Base-by-base conservation (phyloP, 2,329 filamentous ascomycete species). In the Fusarium fracticaudum region DNA sequence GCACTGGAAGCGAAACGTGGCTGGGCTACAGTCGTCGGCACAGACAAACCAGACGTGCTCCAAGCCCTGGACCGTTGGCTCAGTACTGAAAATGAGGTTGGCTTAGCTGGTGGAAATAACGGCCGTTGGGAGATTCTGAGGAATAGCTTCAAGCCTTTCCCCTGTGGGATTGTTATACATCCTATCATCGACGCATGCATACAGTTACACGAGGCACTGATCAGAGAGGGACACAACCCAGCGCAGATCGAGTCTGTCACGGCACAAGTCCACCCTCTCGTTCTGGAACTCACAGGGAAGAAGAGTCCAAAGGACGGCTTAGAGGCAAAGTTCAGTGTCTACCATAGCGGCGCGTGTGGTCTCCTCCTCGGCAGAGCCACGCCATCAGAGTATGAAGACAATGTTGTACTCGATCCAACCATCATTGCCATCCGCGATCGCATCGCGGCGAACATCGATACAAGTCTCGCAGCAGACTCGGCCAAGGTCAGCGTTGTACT, bases 321-420 rank as follows among this genome's bases (percentile, higher is more conserved):
- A 6, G 63, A 65, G 24, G 58, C 58, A 15, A 65, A 63, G 33
- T 65, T 65, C 18, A 63, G 63, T n/a, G 63, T 63, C 18, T 65
- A 65, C 15, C 47, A 65, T 18, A 65, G 63, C 8, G 58, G 63
- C 1, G 63, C 63, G 14, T 65, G 63, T 1, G 58, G 63, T 0
- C 58, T 65, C 18, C 26, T 65, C 22, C 18, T 65, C 18, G 58
- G 63, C 2, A 65, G 6, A 10, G 33, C 26, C 4, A 65, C 45
- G 9, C 47, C 47, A 1, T 29, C 40, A 22, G 62, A 63, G 33
- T 65, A 65, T 14, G 33, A 63, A 41, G 47, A 65, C 3, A 18
- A 14, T 1, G 18, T 47, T 24, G 47, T 65, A 12, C 13, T 44
- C 3, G 40, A 63, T 14, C 45, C 33, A 1, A 15, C 33, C 2